phyloP scores from a whole-genome alignment of 225 moss, liverwort and hornwort genomes.

The Pleurozium schreberi region DNA sequence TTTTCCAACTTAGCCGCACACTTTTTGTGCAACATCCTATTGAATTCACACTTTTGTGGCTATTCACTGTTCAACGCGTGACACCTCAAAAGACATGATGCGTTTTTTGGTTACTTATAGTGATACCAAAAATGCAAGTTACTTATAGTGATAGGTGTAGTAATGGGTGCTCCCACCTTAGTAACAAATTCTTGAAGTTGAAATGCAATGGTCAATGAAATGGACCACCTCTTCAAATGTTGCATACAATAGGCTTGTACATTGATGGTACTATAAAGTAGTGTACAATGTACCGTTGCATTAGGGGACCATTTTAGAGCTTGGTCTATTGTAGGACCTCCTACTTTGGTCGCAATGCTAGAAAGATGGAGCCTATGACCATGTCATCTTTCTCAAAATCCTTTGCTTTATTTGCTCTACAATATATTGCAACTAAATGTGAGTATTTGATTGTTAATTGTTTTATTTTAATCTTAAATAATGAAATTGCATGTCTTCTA shows the following conservation, averaged over 20 bases:
- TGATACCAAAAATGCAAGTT: too few relatives aligned
- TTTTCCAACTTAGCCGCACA: too few relatives aligned
- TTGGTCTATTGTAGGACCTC: rapidly evolving
- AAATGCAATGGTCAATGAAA: rapidly evolving
- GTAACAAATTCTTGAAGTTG: neutral
- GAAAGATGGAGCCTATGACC: neutral
- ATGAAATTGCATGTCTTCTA: neutral
- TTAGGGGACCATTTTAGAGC: too few relatives aligned
- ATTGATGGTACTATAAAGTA: neutral
- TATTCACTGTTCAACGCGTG: too few relatives aligned
- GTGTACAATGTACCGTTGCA: neutral
- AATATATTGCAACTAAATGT: neutral
- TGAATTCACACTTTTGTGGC: too few relatives aligned
- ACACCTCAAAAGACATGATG: too few relatives aligned
- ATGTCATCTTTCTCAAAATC: neutral
- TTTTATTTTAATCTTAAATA: neutral
- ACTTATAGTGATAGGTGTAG: too few relatives aligned
- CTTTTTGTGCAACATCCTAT: too few relatives aligned
- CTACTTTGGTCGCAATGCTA: rapidly evolving
- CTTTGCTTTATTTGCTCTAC: neutral
- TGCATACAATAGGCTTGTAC: neutral
- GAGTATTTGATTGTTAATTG: neutral
- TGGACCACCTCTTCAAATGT: neutral
- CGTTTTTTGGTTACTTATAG: too few relatives aligned
- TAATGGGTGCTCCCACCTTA: too few relatives aligned